Evolutionary conservation across 371 early-diverging fungal species (phyloP).

Genomic region (Mycotypha africana): DNA sequence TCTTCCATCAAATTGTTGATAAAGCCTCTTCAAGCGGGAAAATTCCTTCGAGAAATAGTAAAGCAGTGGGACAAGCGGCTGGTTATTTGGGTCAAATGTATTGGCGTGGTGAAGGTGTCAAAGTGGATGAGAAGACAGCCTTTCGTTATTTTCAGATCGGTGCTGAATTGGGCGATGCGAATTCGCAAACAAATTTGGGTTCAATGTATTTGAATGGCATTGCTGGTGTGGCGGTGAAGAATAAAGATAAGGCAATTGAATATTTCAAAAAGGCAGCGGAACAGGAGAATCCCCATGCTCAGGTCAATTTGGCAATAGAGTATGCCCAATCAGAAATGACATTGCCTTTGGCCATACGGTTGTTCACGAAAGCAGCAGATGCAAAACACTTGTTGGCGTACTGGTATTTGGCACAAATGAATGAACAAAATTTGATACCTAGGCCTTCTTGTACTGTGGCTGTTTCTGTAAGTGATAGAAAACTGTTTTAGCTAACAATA

Average conservation of each 20-base stretch:
- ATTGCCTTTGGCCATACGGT: slow-evolving; percentile 24
- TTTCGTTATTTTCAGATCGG: slow-evolving; percentile 73
- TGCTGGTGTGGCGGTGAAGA: slow-evolving; percentile 41
- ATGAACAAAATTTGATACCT: slow-evolving; percentile 45
- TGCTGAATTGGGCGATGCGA: slow-evolving; percentile 54
- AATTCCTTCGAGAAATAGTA: slow-evolving; percentile 22
- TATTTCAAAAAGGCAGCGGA: slow-evolving; percentile 62
- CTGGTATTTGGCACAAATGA: slow-evolving; percentile 70
- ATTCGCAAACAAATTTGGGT: slow-evolving; percentile 72
- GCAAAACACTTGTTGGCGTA: slow-evolving; percentile 66
- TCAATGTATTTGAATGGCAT: slow-evolving; percentile 75
- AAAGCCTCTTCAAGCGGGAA: slow-evolving; percentile 19
- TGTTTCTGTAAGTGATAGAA: background rate
- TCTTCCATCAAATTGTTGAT: slow-evolving; percentile 45
- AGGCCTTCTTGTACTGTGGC: background rate
- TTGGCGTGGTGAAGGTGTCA: slow-evolving; percentile 89
- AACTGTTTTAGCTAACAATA: too few relatives aligned
- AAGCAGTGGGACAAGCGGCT: slow-evolving; percentile 62
- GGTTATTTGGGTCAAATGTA: slow-evolving; percentile 84
- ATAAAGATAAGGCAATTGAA: slow-evolving; percentile 47
- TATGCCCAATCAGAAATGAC: slow-evolving; percentile 27
- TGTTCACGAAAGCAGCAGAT: slow-evolving; percentile 43
- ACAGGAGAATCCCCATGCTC: slow-evolving; percentile 52
- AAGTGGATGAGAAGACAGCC: slow-evolving; percentile 53
- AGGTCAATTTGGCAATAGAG: slow-evolving; percentile 49